Evolutionary conservation across 768 basidiomycete genomes (phyloP).

Genomic region (Podaxis carcinomalis): DNA sequence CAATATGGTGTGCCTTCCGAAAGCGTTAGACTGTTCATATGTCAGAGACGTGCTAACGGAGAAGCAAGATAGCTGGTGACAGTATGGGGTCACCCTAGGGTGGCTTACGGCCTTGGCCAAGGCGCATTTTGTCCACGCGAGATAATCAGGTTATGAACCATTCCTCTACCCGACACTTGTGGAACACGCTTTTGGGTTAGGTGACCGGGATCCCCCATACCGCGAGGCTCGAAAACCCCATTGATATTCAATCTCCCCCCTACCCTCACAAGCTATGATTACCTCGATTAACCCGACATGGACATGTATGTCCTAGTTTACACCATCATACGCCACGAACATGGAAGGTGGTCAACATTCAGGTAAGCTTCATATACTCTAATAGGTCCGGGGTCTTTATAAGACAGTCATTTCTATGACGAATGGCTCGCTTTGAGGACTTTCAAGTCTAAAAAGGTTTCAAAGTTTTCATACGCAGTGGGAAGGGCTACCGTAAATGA

Average conservation of each 20-base stretch:
- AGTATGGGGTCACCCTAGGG: not conserved
- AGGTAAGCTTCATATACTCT: conserved; percentile 1
- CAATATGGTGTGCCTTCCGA: not conserved
- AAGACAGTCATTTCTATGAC: not conserved
- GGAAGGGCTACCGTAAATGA: not conserved
- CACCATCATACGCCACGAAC: conserved; percentile 4
- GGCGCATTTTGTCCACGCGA: not conserved
- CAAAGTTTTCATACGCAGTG: not conserved
- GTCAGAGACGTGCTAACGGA: not conserved
- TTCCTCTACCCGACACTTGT: not conserved
- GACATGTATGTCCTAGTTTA: conserved; percentile 1
- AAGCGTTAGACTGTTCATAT: conserved; percentile 4
- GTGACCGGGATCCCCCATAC: not conserved
- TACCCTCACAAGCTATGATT: not conserved
- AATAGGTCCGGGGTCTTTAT: conserved; percentile 2
- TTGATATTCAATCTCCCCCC: conserved; percentile 5
- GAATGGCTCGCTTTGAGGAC: not conserved
- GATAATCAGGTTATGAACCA: not conserved
- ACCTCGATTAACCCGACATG: not conserved
- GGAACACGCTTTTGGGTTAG: not conserved
- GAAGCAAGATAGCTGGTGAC: not conserved
- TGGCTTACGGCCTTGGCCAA: not conserved
- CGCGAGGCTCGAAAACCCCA: not conserved
- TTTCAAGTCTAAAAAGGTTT: not conserved
- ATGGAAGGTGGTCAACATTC: conserved; percentile 6